These are phyloP conservation scores for Cercospora sp. DNA, from an alignment of 2,329 filamentous ascomycete species.

Conservation along the genomic window DNA sequence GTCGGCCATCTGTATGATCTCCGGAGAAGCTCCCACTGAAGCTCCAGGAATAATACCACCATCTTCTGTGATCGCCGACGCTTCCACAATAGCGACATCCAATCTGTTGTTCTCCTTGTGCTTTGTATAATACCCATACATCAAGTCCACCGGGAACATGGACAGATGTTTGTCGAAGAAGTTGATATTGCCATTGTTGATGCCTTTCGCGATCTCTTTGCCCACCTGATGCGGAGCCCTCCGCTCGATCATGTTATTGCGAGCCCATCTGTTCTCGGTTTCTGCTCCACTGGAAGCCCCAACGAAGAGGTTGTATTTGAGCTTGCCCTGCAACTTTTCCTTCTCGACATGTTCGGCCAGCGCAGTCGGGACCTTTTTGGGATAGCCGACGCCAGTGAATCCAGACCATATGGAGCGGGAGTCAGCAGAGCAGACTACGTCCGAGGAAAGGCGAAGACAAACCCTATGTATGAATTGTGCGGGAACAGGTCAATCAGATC, in stretches of 20 bases:
- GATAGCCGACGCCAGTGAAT: conserved; percentile 71
- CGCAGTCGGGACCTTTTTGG: conserved; percentile 76
- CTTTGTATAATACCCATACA: conserved; percentile 76
- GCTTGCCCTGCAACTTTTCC: conserved; percentile 78
- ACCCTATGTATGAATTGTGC: conserved; percentile 77
- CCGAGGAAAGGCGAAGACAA: background rate
- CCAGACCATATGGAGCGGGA: conserved; percentile 64
- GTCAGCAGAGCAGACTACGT: background rate
- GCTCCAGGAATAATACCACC: conserved; percentile 87
- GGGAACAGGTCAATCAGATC: conserved; percentile 81
- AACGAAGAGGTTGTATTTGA: conserved; percentile 85
- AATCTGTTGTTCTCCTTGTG: conserved; percentile 72
- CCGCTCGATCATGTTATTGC: conserved; percentile 84
- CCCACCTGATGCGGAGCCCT: conserved; percentile 85
- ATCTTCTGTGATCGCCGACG: conserved; percentile 82
- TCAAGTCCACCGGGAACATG: conserved; percentile 86
- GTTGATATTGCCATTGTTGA: conserved; percentile 83
- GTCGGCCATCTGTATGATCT: conserved; percentile 82
- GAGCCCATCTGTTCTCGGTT: conserved; percentile 90
- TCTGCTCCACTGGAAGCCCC: conserved; percentile 87
- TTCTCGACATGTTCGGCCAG: conserved; percentile 87
- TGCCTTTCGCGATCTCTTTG: conserved; percentile 85
- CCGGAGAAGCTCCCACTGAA: conserved; percentile 44
- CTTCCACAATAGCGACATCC: conserved; percentile 79
- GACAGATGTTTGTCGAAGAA: conserved; percentile 94